phyloP scores from a whole-genome alignment of 1,284 basidiomycete species.

The Ceratobasidium sp. region DNA sequence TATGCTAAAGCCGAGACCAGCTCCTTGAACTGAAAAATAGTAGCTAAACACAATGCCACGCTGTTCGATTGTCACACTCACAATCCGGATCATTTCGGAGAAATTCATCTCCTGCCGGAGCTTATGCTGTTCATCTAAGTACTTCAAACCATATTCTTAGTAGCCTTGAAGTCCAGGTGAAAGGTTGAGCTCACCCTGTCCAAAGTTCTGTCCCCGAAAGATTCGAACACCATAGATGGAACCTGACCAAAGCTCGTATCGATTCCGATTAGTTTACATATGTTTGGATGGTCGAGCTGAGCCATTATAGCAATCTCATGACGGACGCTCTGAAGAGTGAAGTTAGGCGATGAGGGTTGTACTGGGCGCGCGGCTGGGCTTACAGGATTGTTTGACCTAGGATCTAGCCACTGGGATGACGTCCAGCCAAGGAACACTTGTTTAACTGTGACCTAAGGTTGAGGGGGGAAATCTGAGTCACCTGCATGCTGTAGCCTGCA shows the following conservation, averaged over 20 bases:
- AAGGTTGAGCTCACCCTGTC: not conserved
- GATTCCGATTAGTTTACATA: slow-evolving; percentile 27
- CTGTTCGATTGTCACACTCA: not conserved
- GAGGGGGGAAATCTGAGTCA: not conserved
- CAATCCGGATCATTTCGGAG: not conserved
- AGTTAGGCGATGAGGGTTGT: not conserved
- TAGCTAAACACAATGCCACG: not conserved
- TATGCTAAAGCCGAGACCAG: slow-evolving; percentile 24
- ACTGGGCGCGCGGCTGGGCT: no score
- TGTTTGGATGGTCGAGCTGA: slow-evolving; percentile 33
- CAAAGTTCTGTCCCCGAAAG: slow-evolving; percentile 1
- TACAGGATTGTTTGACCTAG: not conserved
- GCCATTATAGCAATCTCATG: slow-evolving; percentile 28
- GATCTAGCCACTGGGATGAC: not conserved
- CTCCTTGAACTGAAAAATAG: slow-evolving; percentile 23
- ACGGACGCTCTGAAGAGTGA: slow-evolving; percentile 3
- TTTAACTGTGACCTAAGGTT: slow-evolving; percentile 2
- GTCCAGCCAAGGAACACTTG: not conserved
- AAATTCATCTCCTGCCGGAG: not conserved
- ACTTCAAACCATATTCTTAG: not conserved
- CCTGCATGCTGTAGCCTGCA: not conserved
- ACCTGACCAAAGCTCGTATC: slow-evolving; percentile 4
- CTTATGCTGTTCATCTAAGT: not conserved
- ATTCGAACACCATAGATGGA: slow-evolving; percentile 33
- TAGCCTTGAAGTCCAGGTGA: no score